Percentiles rank a stretch among this genome's conserved stretches.
Evolutionary conservation across 495 filamentous ascomycete species (phyloP).

Genomic region (Xylaria flabelliformis): DNA sequence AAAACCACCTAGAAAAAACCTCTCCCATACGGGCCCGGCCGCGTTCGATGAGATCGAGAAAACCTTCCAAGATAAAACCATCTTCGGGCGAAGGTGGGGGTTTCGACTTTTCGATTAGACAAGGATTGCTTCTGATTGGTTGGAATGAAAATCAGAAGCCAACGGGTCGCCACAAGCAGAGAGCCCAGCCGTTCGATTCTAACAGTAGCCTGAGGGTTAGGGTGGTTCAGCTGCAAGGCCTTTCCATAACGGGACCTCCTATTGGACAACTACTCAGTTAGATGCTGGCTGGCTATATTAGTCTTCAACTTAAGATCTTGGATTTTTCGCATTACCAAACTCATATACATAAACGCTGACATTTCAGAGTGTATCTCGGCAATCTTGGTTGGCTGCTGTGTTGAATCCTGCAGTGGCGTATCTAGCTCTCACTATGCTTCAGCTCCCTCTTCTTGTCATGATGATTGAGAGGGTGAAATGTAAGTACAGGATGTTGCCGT

Average conservation of each 20-base stretch:
- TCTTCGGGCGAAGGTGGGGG: slow-evolving; percentile 20
- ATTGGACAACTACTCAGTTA: not conserved
- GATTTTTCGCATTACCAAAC: slow-evolving; percentile 7
- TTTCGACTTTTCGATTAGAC: slow-evolving; percentile 22
- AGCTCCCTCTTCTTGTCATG: not conserved
- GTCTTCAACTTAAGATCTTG: not conserved
- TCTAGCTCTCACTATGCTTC: not conserved
- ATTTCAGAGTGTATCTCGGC: not conserved
- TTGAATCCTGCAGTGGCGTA: slow-evolving; percentile 5
- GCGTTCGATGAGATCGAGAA: slow-evolving; percentile 12
- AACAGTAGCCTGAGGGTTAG: not conserved
- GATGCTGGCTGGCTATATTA: not conserved
- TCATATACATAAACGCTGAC: not conserved
- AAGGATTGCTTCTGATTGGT: slow-evolving; percentile 12
- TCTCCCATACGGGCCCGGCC: slow-evolving; percentile 13
- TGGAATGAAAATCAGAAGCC: not conserved
- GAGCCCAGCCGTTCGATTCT: slow-evolving; percentile 1
- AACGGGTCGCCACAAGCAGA: not conserved
- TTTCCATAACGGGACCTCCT: not conserved
- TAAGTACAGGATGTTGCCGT: not conserved
- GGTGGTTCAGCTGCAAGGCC: not conserved
- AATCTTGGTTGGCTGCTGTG: not conserved
- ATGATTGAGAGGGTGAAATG: not conserved
- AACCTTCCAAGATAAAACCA: slow-evolving; percentile 5
- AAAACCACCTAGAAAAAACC: not conserved